Base-by-base conservation (phyloP, 179 eudicot genomes). In the Heliamphora pulchella region DNA sequence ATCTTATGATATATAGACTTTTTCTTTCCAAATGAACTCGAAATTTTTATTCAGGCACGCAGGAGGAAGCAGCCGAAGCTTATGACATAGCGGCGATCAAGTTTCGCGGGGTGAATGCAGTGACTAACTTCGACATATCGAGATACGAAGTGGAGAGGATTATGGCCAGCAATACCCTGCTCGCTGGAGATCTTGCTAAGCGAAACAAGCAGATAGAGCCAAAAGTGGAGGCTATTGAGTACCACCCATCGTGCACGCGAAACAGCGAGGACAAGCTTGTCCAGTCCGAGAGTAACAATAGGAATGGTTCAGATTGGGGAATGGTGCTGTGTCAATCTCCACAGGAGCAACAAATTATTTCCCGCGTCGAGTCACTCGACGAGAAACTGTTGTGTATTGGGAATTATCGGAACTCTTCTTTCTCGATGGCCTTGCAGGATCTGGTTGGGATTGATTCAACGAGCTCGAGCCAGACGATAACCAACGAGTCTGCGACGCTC, bases 41-140 rank as follows among this genome's bases (percentile, higher is more conserved):
- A n/a, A n/a, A n/a, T n/a, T 11, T 11, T 4, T 11, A 66, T n/a
- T n/a, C 64, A 91, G 97, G 97, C 81, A 92, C 97, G 3, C 94
- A 92, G 84, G 97, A 92, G 83, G 97, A 92, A 79, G 97, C 97
- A 54, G 97, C 97, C 0, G 93, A 92, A 74, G 97, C 97, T 17
- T 92, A 92, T 68, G 97, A 92, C 76, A 92, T 92, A 13, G 97
- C 97, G 6, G 97, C 94, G 3, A 92, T 92, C 14, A 92, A 92
- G 80, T 92, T 92, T 67, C 75, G 97, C 69, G 97, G 97, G 5
- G 89, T 91, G 54, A 82, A 91, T n/a, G 94, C 97, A 0, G 97
- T 92, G n/a, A 92, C 97, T 48, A 92, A 92, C 82, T 92, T 92
- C 57, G 94, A 91, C 79, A 89, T 92, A 17, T 82, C 85, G 63